Evolutionary conservation across 768 basidiomycete genomes (phyloP).

Genomic region (Harrya chromipes): DNA sequence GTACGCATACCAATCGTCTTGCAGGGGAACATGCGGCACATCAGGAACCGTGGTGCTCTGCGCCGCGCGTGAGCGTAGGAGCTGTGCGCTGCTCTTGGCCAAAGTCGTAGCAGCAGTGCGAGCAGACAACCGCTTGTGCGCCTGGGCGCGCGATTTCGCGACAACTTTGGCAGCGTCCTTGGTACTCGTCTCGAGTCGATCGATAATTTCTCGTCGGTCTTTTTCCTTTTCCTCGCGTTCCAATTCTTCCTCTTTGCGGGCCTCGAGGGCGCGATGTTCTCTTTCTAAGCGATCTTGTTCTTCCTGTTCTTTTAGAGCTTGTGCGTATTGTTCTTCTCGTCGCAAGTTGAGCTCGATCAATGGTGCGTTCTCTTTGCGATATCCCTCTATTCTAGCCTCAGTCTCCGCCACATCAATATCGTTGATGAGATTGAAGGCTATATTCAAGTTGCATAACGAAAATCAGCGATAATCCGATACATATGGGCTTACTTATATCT

Average conservation of each 20-base stretch:
- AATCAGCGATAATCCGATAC: neutral
- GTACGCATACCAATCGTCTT: slow-evolving; percentile 74
- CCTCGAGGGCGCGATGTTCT: slow-evolving; percentile 63
- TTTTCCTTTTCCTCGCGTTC: slow-evolving; percentile 76
- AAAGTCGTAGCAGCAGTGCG: slow-evolving; percentile 44
- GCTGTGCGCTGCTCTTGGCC: slow-evolving; percentile 44
- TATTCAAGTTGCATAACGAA: neutral
- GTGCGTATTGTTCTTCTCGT: slow-evolving; percentile 74
- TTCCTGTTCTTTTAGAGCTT: slow-evolving; percentile 73
- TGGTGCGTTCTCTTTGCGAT: slow-evolving; percentile 77
- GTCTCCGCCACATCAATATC: slow-evolving; percentile 78
- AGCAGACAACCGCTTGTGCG: slow-evolving; percentile 57
- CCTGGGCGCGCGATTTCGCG: slow-evolving; percentile 63
- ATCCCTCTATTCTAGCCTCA: slow-evolving; percentile 76
- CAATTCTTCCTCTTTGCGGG: slow-evolving; percentile 66
- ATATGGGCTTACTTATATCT: slow-evolving; percentile 63
- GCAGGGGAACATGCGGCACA: slow-evolving; percentile 73
- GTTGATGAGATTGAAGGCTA: slow-evolving; percentile 95
- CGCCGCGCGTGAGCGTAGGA: slow-evolving; percentile 61
- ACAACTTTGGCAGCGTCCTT: slow-evolving; percentile 69
- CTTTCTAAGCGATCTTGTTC: slow-evolving; percentile 72
- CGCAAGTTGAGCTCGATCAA: slow-evolving; percentile 82
- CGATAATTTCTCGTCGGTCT: slow-evolving; percentile 70
- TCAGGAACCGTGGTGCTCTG: slow-evolving; percentile 69
- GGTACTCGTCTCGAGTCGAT: slow-evolving; percentile 75